A percentile compares a stretch with the other conserved stretches of the same genome.
phyloP scores from a whole-genome alignment of 78 protist genomes.

The Tieghemostelium lacteum region DNA sequence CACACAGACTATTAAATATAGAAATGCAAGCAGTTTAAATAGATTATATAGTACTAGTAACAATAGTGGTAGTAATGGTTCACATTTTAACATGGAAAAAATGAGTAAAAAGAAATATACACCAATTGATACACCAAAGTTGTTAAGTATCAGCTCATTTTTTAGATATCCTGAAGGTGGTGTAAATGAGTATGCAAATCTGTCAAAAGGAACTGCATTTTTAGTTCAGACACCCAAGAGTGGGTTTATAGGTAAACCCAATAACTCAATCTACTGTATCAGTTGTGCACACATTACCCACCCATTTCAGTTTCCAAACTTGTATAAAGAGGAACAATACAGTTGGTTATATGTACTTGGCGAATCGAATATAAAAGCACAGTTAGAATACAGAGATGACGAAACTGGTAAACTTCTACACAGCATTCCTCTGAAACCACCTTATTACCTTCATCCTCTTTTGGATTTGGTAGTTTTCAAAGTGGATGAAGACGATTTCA shows the following conservation, averaged over 20 bases:
- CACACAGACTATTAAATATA: no score
- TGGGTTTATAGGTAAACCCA: conserved; percentile 13
- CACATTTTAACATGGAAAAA: neutral
- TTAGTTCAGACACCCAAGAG: conserved; percentile 29
- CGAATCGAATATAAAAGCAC: conserved; percentile 57
- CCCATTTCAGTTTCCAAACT: conserved; percentile 64
- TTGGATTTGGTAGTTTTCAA: conserved; percentile 32
- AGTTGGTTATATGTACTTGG: conserved; percentile 46
- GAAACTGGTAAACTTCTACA: conserved; percentile 50
- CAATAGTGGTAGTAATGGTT: no score
- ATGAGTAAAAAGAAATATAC: neutral
- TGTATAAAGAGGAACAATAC: conserved; percentile 50
- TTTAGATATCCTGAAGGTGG: conserved; percentile 68
- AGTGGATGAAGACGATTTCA: conserved; percentile 41
- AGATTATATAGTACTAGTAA: no score
- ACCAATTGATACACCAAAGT: conserved; percentile 31
- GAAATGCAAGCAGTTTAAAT: no score
- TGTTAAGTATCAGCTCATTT: conserved; percentile 36
- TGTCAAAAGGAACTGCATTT: conserved; percentile 49
- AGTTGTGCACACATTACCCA: conserved; percentile 73
- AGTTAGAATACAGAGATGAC: conserved; percentile 62
- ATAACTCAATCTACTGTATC: conserved; percentile 30
- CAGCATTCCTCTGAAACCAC: conserved; percentile 32
- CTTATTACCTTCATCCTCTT: conserved; percentile 48
- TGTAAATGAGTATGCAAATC: conserved; percentile 27